These are phyloP conservation scores for Tetracentron sinense DNA, from an alignment of 164 flowering plant genomes.

Conservation along the genomic window DNA sequence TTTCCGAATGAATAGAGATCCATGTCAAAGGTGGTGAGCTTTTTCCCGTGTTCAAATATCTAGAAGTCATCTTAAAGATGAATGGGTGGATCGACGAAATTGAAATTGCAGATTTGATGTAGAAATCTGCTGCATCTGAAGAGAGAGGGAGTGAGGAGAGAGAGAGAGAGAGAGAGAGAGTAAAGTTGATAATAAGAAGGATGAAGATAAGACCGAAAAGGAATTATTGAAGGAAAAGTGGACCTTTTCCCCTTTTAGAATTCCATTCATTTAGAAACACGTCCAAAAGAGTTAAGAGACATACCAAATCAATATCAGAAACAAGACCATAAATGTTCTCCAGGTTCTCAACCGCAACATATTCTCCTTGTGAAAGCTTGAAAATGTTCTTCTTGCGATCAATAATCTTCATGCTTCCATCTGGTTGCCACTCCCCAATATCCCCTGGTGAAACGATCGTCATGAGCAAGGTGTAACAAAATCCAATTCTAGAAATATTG, in stretches of 20 bases:
- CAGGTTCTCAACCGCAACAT: constrained; percentile 49
- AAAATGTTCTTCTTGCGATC: constrained; percentile 61
- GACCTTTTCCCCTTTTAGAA: too few species aligned
- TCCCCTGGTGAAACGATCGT: constrained; percentile 34
- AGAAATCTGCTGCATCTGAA: too few species aligned
- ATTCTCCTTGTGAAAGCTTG: too few species aligned
- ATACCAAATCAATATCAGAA: constrained; percentile 42
- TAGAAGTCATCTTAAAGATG: background rate
- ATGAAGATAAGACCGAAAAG: too few species aligned
- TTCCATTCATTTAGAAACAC: too few species aligned
- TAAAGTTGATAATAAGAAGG: too few species aligned
- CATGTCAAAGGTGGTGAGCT: background rate
- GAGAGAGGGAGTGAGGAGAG: too few species aligned
- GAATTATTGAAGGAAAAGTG: too few species aligned
- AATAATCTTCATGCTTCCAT: constrained; percentile 53
- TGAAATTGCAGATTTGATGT: background rate
- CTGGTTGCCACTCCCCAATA: constrained; percentile 55
- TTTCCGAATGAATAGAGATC: background rate
- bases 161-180: too few species aligned
- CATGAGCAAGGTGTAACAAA: background rate
- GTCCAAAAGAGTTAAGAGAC: constrained; percentile 1
- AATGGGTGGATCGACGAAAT: background rate
- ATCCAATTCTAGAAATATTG: too few species aligned
- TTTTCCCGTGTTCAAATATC: background rate
- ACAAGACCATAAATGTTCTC: constrained; percentile 44